Evolutionary conservation across 164 flowering plant genomes (phyloP), one percentile per base, ranked within the genome.

Genomic region (Vitis amurensis): DNA sequence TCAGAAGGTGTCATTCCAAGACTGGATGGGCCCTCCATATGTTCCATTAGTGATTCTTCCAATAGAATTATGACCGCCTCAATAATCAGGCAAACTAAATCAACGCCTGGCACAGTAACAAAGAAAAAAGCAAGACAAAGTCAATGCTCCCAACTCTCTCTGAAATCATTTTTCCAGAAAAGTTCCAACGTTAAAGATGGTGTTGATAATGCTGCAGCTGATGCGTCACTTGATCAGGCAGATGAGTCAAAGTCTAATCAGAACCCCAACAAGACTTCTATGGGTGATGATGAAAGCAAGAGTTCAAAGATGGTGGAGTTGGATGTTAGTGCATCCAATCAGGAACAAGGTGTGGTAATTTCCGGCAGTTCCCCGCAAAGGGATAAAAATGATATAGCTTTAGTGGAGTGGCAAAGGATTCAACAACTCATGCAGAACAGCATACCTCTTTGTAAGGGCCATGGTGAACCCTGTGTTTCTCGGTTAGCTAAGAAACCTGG

Each of bases 381-480:
- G 53, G 87, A 80, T 50, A 86, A 84, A 73, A 82, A 68, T 60
- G 70, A 71, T 69, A 69, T 31, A 70, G 95, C 97, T 63, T 57
- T 86, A 70, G 61, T 64, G 59, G 97, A 96, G 82, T 96, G 99
- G 99, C 93, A 79, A 80, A 85, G 98, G 82, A 93, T 96, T 71
- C 95, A 87, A 64, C 83, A 84, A 63, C 61, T 84, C 61, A 96
- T 96, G 99, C 94, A 89, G 83, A 85, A 73, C 19, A 91, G 95
- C 64, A 81, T 96, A 71, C 98, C 98, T 37, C 83, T 90, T 64
- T 96, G 99, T 85, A 87, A 86, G 76, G 98, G 97, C 59, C 98
- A 96, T 67, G 73, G 77, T 11, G 98, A 96, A 78, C 91, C 91
- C 29, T 96, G 98, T 81, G 97, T 92, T 80, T 65, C 93, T 29